These are phyloP conservation scores for Capsicum pubescens DNA, from an alignment of 257 asterid species.

Conservation along the genomic window DNA sequence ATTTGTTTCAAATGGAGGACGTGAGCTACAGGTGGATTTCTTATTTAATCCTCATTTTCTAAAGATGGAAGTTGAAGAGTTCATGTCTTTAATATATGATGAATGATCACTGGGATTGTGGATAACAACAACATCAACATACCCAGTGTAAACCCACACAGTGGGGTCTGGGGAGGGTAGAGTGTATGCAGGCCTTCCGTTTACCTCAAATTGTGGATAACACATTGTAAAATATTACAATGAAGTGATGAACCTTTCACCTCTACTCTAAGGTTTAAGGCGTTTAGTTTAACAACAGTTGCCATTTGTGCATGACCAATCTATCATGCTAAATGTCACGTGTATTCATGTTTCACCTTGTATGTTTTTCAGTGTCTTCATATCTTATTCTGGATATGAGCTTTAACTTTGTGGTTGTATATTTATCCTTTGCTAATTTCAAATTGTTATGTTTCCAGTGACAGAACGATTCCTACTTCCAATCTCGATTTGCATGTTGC, in stretches of 20 bases:
- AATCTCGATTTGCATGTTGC: slow-evolving; percentile 90
- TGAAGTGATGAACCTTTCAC: background rate
- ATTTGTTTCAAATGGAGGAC: background rate
- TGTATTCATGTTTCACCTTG: background rate
- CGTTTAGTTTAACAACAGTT: background rate
- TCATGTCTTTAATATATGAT: background rate
- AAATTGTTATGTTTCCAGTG: slow-evolving; percentile 55
- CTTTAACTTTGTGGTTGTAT: background rate
- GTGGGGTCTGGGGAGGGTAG: no score
- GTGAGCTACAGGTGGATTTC: background rate
- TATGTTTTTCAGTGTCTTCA: background rate
- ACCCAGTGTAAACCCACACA: no score
- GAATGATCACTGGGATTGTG: background rate
- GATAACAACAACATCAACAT: background rate
- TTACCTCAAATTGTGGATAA: background rate
- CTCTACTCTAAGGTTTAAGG: background rate
- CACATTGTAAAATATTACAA: background rate
- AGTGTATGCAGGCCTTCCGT: no score
- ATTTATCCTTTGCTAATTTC: slow-evolving; percentile 28
- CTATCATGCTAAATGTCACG: background rate
- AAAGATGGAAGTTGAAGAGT: background rate
- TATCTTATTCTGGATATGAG: background rate
- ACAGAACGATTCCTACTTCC: slow-evolving; percentile 78
- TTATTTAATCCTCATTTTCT: background rate
- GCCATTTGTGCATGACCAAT: background rate